Evolutionary conservation across 2,329 filamentous ascomycete species (phyloP).

Genomic region (Cordyceps pruinosa): DNA sequence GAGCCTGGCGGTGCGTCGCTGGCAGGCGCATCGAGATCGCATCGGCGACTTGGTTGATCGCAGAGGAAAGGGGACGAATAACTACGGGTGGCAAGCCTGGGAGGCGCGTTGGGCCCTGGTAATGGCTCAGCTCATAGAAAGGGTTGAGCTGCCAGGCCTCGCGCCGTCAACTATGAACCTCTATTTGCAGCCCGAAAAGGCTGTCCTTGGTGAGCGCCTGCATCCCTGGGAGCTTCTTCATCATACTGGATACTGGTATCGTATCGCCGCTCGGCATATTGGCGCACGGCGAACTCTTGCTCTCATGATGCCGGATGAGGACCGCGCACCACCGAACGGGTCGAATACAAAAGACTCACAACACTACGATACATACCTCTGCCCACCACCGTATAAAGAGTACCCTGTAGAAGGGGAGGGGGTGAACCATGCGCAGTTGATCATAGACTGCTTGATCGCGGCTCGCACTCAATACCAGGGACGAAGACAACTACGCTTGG

Average conservation of each 20-base stretch:
- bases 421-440: conserved; percentile 48
- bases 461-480: conserved; percentile 49
- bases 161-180: conserved; percentile 36
- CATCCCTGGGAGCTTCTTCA: conserved; percentile 59
- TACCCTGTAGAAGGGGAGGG: conserved; percentile 44
- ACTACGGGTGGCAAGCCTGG: conserved; percentile 94
- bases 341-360: conserved; percentile 45
- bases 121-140: conserved; percentile 56
- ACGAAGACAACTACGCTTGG: conserved; percentile 45
- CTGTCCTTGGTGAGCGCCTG: conserved; percentile 48
- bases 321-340: conserved; percentile 45
- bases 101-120: conserved; percentile 64
- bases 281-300: conserved; percentile 47
- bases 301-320: conserved; percentile 51
- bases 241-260: conserved; percentile 62
- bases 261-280: conserved; percentile 51
- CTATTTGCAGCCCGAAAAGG: conserved; percentile 53
- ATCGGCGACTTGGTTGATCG: conserved; percentile 73
- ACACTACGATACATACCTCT: conserved; percentile 60
- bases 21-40: conserved; percentile 69
- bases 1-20: conserved; percentile 72
- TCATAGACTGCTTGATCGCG: conserved; percentile 44
- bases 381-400: conserved; percentile 55
- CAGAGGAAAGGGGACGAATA: conserved; percentile 75
- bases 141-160: conserved; percentile 44